Evolutionary conservation across 176 grass and related monocot genomes (phyloP).

Genomic region (Musa acuminata): DNA sequence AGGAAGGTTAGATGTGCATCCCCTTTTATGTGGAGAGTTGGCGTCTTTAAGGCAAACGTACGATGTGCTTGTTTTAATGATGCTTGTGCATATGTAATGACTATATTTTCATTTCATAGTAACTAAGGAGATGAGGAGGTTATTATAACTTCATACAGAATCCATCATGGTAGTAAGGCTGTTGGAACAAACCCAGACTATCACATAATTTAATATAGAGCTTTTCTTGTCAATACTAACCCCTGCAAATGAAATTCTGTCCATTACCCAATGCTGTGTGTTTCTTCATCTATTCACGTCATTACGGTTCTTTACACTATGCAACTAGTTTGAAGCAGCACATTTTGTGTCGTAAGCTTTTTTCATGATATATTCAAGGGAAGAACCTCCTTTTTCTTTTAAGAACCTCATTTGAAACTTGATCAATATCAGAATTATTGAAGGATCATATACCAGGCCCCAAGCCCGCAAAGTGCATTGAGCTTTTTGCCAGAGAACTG

Average conservation of each 20-base stretch:
- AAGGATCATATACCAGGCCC: conserved; percentile 63
- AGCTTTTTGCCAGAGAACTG: conserved; percentile 94
- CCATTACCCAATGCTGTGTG: background rate
- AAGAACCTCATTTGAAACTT: conserved; percentile 22
- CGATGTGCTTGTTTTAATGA: background rate
- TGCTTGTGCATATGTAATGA: background rate
- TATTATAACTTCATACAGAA: too few species aligned
- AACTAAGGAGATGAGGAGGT: background rate
- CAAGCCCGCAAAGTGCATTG: conserved; percentile 63
- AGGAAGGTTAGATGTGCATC: background rate
- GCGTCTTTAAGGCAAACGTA: background rate
- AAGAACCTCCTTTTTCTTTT: background rate
- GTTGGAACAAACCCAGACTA: too few species aligned
- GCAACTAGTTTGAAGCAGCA: background rate
- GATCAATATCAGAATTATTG: conserved; percentile 56
- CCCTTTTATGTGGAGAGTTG: background rate
- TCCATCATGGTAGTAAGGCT: too few species aligned
- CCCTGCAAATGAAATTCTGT: too few species aligned
- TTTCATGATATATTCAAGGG: background rate
- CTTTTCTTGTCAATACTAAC: too few species aligned
- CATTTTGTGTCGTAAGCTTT: background rate
- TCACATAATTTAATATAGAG: too few species aligned
- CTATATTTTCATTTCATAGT: background rate
- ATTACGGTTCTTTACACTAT: background rate
- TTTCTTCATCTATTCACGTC: background rate